Base-by-base conservation (phyloP, 192 early-diverging fungal genomes). In the Coemansia sp. region DNA sequence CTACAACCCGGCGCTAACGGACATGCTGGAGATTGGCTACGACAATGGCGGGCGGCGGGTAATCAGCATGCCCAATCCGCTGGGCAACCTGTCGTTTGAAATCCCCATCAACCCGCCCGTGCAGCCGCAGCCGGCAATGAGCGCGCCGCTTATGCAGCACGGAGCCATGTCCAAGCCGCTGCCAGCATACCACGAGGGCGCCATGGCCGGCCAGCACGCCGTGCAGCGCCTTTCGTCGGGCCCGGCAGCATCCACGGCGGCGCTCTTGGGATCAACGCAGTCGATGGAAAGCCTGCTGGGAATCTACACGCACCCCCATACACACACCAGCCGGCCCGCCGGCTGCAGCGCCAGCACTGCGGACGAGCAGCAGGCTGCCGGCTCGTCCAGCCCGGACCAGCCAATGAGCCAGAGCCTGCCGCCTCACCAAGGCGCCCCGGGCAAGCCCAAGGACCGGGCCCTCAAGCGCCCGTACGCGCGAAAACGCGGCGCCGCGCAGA, bases 61-160 rank as follows among this genome's bases (percentile, higher is more conserved):
- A 5, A 76, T 76, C 47, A 76, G 62, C 32, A 69, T 76, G 66
- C 73, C 73, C n/a, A 76, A 67, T 52, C 66, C 73, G 54, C 49
- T 76, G 40, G 73, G 60, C 20, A 76, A 57, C 11, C 49, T 76
- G 58, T 60, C 72, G n/a, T 41, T 76, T 36, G 73, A 69, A 36
- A 53, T 69, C 21, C 66, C 73, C 6, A 69, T 69, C 16, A 65
- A 76, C 28, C 61, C 62, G 38, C 70, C 70, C 3, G 40, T 60
- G 23, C 61, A 70, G 40, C 43, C 46, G 38, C 14, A 57, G 48
- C 23, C 28, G n/a, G 23, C 51, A n/a, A 49, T 58, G 48, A 42
- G 47, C 44, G 47, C 40, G 51, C 54, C 54, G 28, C 11, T 56
- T 17, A 26, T 32, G 10, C 32, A 36, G 11, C 20, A 39, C 10